A percentile compares a stretch with the other conserved stretches of the same genome.
phyloP scores from a whole-genome alignment of 2,329 filamentous ascomycete species.

The Diplodia intermedia region DNA sequence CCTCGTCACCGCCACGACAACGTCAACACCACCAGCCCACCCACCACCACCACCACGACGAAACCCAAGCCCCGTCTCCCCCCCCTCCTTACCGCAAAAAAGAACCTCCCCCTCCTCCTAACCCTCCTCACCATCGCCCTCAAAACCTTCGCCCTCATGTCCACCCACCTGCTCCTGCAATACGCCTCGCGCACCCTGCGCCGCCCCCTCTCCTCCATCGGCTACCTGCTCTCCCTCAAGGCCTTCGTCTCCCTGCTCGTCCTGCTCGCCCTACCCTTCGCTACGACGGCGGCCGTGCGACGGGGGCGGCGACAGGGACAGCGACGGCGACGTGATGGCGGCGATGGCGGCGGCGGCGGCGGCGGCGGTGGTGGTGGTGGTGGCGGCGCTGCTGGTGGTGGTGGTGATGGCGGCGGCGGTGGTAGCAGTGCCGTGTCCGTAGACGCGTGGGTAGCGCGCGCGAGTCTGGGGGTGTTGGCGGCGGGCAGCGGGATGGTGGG shows the following conservation, averaged over 20 bases:
- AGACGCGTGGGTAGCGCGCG: slow-evolving; percentile 18
- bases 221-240: slow-evolving; percentile 30
- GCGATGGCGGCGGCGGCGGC: no score
- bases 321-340: no score
- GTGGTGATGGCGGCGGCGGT: no score
- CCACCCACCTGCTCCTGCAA: slow-evolving; percentile 17
- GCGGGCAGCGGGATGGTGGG: slow-evolving; percentile 15
- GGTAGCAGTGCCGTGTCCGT: no score
- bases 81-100: not conserved
- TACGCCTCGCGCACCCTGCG: slow-evolving; percentile 18
- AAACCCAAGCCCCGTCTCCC: not conserved
- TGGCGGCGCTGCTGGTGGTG: no score
- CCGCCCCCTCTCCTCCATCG: slow-evolving; percentile 12
- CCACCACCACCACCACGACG: not conserved
- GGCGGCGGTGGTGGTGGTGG: no score
- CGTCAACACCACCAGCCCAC: not conserved
- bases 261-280: slow-evolving; percentile 5
- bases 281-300: no score
- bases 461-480: slow-evolving; percentile 5
- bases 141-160: slow-evolving; percentile 30
- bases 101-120: slow-evolving; percentile 4
- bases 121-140: slow-evolving; percentile 22
- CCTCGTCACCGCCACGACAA: not conserved
- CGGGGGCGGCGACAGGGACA: no score
- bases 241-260: slow-evolving; percentile 13